These are phyloP conservation scores for Candida palmyrensis DNA, from an alignment of 805 yeast genomes.

Conservation along the genomic window DNA sequence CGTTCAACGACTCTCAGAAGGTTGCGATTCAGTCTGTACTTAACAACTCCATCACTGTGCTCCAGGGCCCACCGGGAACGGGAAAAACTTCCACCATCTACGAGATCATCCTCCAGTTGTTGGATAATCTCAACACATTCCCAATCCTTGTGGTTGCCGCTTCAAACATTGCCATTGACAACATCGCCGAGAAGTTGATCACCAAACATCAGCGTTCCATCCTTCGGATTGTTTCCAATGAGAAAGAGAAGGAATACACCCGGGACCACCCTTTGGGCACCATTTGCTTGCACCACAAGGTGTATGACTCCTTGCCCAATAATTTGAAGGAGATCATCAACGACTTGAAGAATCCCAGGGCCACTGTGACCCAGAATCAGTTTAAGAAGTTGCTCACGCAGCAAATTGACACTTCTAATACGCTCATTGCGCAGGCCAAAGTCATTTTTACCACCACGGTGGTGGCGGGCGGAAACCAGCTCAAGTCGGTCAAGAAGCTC, in stretches of 20 bases:
- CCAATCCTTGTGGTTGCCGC: slow-evolving; percentile 74
- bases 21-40: slow-evolving; percentile 50
- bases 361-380: slow-evolving; percentile 39
- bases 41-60: slow-evolving; percentile 44
- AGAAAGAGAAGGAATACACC: slow-evolving; percentile 59
- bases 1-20: slow-evolving; percentile 55
- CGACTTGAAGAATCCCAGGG: slow-evolving; percentile 40
- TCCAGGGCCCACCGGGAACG: slow-evolving; percentile 66
- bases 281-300: slow-evolving; percentile 61
- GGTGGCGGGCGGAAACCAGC: slow-evolving; percentile 62
- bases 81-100: slow-evolving; percentile 42
- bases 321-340: slow-evolving; percentile 37
- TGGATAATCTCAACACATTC: slow-evolving; percentile 49
- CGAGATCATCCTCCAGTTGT: slow-evolving; percentile 46
- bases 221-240: slow-evolving; percentile 52
- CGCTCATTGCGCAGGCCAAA: slow-evolving; percentile 56
- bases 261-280: slow-evolving; percentile 51
- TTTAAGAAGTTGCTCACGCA: slow-evolving; percentile 46
- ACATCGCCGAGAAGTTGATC: slow-evolving; percentile 65
- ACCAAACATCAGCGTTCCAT: slow-evolving; percentile 45
- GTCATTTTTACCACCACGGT: slow-evolving; percentile 71
- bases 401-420: slow-evolving; percentile 41
- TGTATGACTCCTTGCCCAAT: slow-evolving; percentile 44
- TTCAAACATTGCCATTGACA: slow-evolving; percentile 70
- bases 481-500: slow-evolving; percentile 48